Base-by-base conservation (phyloP, 2,329 filamentous ascomycete genomes). In the Ophiosphaerella herpotricha region DNA sequence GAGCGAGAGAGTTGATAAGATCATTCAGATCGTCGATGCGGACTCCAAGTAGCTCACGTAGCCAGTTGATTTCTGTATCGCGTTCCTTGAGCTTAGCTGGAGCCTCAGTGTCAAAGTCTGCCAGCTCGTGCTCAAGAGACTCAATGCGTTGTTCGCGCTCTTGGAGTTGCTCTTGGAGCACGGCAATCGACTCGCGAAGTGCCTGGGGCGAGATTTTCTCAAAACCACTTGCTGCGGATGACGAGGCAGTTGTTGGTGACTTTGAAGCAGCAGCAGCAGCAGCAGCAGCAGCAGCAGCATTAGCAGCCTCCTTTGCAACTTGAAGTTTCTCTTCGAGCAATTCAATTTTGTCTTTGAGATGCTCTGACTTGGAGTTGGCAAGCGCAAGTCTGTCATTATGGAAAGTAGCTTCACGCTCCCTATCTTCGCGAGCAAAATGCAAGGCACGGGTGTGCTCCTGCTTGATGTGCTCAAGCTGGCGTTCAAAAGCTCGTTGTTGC, bases 171-270 rank as follows among this genome's bases (percentile, higher is more conserved):
- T 97, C 93, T 75, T 99, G 94, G 23, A 99, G 80, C 14, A 97
- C 94, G 75, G 96, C 86, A 68, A 99, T 97, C 1, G 92, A 96
- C 74, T 99, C 94, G 26, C 94, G 88, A 29, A 99, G 83, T 6
- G 94, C 94, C 74, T 97, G 93, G 1, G 92, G 90, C 2, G 93
- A 97, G 50, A 97, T 90, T 79, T 89, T 96, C 71, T 94, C 91
- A 0, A 90, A 89, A 4, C 77, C 74, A n/a, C 71, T 26, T 68
- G 61, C 40, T 68, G 70, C 60, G 72, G 57, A 59, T 21, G 56
- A 50, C 39, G 55, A 58, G 24, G 59, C 71, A 38, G 75, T 73
- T 52, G 79, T 69, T 5, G 81, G 80, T 8, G 80, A 78, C 33
- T 77, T 77, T 21, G 78, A 38, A 18, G 75, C 72, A 23, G 90